A percentile compares a stretch with the other conserved stretches of the same genome.
Conservation (phyloP, 2,329 filamentous ascomycete genomes). For the Fusarium sp. region DNA sequence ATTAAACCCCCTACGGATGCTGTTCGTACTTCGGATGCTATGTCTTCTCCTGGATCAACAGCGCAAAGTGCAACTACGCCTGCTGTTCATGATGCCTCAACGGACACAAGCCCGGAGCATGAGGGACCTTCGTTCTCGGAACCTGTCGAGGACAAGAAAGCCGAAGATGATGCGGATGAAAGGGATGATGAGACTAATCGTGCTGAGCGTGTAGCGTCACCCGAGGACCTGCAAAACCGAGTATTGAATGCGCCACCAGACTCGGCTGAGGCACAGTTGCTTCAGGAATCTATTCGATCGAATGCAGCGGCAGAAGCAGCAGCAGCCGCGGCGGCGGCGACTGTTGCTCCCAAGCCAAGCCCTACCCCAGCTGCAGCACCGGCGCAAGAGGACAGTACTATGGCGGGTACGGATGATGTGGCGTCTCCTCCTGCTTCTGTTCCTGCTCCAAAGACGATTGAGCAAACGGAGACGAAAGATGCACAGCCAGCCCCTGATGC, state of each 20-base stretch:
- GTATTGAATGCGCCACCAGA: conserved; percentile 38
- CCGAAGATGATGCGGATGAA: conserved; percentile 52
- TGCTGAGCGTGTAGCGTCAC: conserved; percentile 16
- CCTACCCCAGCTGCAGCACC: background rate
- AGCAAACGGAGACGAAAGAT: conserved; percentile 1
- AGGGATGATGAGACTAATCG: conserved; percentile 27
- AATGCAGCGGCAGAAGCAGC: conserved; percentile 35
- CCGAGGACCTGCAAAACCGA: conserved; percentile 36
- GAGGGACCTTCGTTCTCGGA: conserved; percentile 70
- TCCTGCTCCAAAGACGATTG: background rate
- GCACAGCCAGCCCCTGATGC: background rate
- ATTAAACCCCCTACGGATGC: conserved; percentile 52
- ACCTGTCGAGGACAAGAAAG: conserved; percentile 58
- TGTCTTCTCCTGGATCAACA: conserved; percentile 73
- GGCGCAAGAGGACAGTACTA: conserved; percentile 14
- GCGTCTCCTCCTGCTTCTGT: background rate
- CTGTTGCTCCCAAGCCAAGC: conserved; percentile 8
- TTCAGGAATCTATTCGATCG: conserved; percentile 56
- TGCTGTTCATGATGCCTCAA: conserved; percentile 73
- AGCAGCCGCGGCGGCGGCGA: background rate
- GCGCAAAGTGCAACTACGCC: conserved; percentile 81
- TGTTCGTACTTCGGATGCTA: conserved; percentile 55
- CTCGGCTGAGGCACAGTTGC: conserved; percentile 58
- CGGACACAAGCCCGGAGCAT: conserved; percentile 80
- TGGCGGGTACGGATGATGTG: conserved; percentile 5